These are phyloP conservation scores for Pleurotus salmoneostramineus DNA, from an alignment of 768 basidiomycete species.

Conservation along the genomic window DNA sequence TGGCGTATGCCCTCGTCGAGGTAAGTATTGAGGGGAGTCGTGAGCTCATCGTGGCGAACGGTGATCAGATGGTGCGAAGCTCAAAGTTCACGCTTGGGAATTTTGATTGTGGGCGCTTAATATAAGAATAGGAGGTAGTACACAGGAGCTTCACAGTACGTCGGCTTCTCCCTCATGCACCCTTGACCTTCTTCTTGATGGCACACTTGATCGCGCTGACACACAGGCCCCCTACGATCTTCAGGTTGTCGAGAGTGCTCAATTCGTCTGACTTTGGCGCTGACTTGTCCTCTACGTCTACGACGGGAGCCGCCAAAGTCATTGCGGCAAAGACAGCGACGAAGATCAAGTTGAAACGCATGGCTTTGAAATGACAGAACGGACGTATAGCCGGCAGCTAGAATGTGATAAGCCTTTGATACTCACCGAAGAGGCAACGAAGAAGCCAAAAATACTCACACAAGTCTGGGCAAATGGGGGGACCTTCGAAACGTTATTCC, in stretches of 20 bases:
- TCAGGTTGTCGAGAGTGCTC: not conserved
- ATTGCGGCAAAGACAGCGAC: not conserved
- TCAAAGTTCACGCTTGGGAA: not conserved
- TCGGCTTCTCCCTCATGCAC: not conserved
- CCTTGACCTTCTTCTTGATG: not conserved
- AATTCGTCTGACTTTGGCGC: not conserved
- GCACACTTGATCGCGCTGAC: not conserved
- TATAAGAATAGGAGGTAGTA: not conserved
- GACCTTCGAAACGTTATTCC: too few species aligned
- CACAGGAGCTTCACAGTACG: not conserved
- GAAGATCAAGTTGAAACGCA: not conserved
- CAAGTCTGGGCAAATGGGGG: not conserved
- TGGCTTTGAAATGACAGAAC: not conserved
- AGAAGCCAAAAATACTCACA: too few species aligned
- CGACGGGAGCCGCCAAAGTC: not conserved
- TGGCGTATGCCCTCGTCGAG: conserved; percentile 37
- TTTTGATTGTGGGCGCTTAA: too few species aligned
- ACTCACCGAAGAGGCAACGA: too few species aligned
- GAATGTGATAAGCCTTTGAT: too few species aligned
- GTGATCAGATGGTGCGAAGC: not conserved
- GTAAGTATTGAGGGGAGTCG: conserved; percentile 20
- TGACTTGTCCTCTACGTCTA: not conserved
- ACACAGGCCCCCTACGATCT: not conserved
- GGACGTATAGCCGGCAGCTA: not conserved
- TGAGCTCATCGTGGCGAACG: conserved; percentile 3